Evolutionary conservation across 2,329 filamentous ascomycete genomes (phyloP), one percentile per base, ranked within the genome.

Genomic region (Torrubiellomyces zombiae): DNA sequence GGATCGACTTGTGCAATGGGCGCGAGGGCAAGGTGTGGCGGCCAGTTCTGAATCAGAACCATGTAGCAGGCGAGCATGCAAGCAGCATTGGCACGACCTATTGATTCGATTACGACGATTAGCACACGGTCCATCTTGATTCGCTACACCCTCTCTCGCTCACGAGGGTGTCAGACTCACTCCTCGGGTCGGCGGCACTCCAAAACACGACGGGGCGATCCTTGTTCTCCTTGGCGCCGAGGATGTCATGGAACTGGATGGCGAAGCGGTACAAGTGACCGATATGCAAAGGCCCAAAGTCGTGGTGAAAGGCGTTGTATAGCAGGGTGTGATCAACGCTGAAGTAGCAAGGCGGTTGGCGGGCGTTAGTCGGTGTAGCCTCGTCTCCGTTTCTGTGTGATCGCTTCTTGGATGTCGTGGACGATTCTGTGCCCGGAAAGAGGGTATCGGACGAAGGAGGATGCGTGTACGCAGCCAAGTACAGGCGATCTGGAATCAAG

Each of bases 241-340:
- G 65, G 23, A 95, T 82, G 41, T 95, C 86, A 47, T 98, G 89
- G 47, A 98, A 82, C 42, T 86, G 76, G 27, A 95, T 79, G 4
- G 89, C 86, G 50, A 95, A 98, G 34, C 89, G 72, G 61, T 95
- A 98, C 20, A 98, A 60, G 50, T 98, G 89, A 14, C 89, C 89
- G 38, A 98, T 92, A 58, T 98, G 89, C 31, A 98, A 63, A 43
- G 89, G 89, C 42, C 89, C 89, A 51, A 98, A 98, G 56, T 98
- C 89, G 43, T 91, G 85, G 55, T 95, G 85, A 55, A 98, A 98
- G 16, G 86, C 85, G 51, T 98, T 98, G 64, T 98, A 98, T 23
- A 93, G 66, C 21, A 98, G 72, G 20, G 64, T 76, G 46, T 92
- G 81, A 47, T 98, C 89, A 38, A 95, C 75, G 25, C 82, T 86